Base-by-base conservation (phyloP, 352 stramenopile genomes). In the Globisporangium paddicum region DNA sequence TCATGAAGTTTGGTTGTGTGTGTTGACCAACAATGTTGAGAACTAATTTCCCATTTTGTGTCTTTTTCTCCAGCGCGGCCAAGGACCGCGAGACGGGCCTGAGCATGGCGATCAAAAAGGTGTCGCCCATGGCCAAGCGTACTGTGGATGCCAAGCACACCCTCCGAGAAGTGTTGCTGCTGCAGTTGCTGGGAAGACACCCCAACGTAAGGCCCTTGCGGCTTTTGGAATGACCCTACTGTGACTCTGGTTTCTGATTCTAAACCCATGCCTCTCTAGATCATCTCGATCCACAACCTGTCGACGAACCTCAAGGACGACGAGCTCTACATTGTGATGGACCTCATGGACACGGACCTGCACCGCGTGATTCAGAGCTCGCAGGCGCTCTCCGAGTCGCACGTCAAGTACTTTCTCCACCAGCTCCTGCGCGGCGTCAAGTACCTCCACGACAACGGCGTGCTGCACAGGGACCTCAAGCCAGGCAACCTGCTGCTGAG, bases 311-410 rank as follows among this genome's bases (percentile, higher is more conserved):
- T 97, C 8, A 78, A 79, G 34, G 79, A 96, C 52, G 92, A 98
- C 52, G 93, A 97, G 64, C 70, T 98, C n/a, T 98, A 98, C 66
- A 96, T 98, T 44, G 71, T 97, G 6, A 98, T 98, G 91, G 90
- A 98, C 46, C 83, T 97, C 58, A 93, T 98, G 77, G 93, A 98
- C 67, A 97, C 86, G 2, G 93, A 98, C 62, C 71, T 98, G 70
- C 87, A 96, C 48, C 77, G 83, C 18, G 80, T 96, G 45, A 94
- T 96, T 19, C 83, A 95, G 53, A 93, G 80, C 56, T 84, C 80
- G 2, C 80, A 90, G 57, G 58, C 72, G 21, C 74, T 93, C 18
- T 89, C 80, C 1, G 80, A 90, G 55, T 73, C 77, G 1, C 82
- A 93, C 41, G 65, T 86, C 55, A 94, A 95, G 47, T 97, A 91